Evolutionary conservation across 805 yeast species (phyloP), one percentile per base, ranked within the genome.

Genomic region (Komagataella ulmi): DNA sequence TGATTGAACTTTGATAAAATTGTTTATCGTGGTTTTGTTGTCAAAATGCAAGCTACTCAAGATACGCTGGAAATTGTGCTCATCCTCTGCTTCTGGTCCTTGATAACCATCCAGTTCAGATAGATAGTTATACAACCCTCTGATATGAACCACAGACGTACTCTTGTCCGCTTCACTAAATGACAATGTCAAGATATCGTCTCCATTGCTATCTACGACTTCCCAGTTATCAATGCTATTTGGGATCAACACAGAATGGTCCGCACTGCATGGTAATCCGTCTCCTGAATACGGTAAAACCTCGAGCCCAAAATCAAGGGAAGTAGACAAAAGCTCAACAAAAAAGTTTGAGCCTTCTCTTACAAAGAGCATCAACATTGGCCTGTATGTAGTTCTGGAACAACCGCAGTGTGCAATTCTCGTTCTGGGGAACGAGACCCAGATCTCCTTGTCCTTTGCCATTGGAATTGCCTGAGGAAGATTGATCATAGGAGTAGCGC

Each of bases 41-140:
- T 77, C 1, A 72, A 72, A 47, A 69, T 68, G 47, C 68, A 70
- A 46, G 76, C 77, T 55, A 79, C 85, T 23, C 70, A 71, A 57
- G 85, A 82, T 30, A 7, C 40, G 40, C 40, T 30, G 40, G n/a
- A 30, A 30, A 30, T 30, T 30, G n/a, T 30, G 40, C 10, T 30
- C 40, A 30, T 30, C 40, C 14, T 30, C 40, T 8, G 12, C 14
- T 10, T 30, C 40, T 30, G 40, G 40, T 7, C 40, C 40, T 30
- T 30, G 40, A 30, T 30, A 30, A 6, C 40, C 40, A 18, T 45
- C 47, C 47, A 51, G 30, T 8, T 30, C 43, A 18, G 24, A 21
- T 12, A 49, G 12, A 7, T 49, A 43, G 17, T 55, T 56, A 50
- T 70, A 57, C 3, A 70, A 51, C 2, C 71, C 70, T 49, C 59